These are phyloP conservation scores for Rhynchosporium agropyri DNA, from an alignment of 2,329 filamentous ascomycete genomes.

Conservation along the genomic window DNA sequence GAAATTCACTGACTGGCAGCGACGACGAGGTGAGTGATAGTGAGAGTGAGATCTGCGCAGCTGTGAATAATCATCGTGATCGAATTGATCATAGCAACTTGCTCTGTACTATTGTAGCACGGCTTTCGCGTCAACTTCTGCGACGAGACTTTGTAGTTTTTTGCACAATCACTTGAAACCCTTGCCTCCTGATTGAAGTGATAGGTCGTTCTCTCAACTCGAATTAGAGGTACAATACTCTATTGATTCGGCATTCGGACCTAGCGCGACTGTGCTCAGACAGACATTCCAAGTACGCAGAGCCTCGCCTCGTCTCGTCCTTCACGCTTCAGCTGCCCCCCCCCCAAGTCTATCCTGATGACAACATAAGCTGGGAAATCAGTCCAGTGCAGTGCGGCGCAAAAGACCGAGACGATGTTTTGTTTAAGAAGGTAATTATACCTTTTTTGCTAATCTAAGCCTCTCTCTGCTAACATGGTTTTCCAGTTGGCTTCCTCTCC, in stretches of 20 bases:
- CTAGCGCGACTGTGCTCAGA: not conserved
- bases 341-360: constrained; percentile 24
- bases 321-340: not conserved
- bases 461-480: constrained; percentile 25
- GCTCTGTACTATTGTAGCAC: too few relatives aligned
- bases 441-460: not conserved
- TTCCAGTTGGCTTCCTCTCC: constrained; percentile 77
- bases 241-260: not conserved
- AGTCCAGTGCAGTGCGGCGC: constrained; percentile 9
- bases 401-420: constrained; percentile 53
- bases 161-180: too few relatives aligned
- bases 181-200: too few relatives aligned
- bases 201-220: too few relatives aligned
- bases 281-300: not conserved
- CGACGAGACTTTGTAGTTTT: constrained; percentile 16
- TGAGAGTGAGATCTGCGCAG: too few relatives aligned
- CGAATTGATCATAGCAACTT: not conserved
- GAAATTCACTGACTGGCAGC: constrained; percentile 1
- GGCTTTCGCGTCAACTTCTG: not conserved
- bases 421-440: constrained; percentile 59
- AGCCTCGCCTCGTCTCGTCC: constrained; percentile 3
- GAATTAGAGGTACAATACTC: not conserved
- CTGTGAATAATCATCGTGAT: constrained; percentile 1
- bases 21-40: constrained; percentile 6
- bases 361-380: constrained; percentile 31